Evolutionary conservation across 1,284 basidiomycete species (phyloP).

Genomic region (Marasmius oreades): DNA sequence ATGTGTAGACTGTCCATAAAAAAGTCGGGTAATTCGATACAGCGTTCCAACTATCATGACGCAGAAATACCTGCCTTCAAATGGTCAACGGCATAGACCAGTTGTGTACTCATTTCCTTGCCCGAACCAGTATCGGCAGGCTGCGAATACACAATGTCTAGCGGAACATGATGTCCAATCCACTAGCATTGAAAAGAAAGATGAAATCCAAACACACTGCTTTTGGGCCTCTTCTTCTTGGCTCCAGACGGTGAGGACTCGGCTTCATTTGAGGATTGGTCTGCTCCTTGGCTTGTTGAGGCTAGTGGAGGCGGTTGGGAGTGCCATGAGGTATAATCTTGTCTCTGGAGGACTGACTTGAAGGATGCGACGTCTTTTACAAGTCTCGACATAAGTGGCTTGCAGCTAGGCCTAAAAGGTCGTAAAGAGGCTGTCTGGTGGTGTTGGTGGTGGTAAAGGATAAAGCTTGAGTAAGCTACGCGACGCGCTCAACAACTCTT

Average conservation of each 20-base stretch:
- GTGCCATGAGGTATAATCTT: conserved; percentile 73
- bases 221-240: conserved; percentile 65
- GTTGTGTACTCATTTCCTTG: conserved; percentile 80
- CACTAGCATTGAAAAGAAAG: conserved; percentile 8
- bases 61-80: conserved; percentile 51
- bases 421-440: background rate
- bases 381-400: conserved; percentile 52
- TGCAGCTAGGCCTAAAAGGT: background rate
- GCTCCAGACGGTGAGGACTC: conserved; percentile 33
- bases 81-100: conserved; percentile 80
- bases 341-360: conserved; percentile 56
- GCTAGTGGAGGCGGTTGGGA: conserved; percentile 45
- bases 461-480: background rate
- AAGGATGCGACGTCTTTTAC: conserved; percentile 64
- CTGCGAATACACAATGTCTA: conserved; percentile 79
- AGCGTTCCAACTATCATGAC: background rate
- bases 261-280: conserved; percentile 21
- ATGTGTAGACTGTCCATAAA: conserved; percentile 49
- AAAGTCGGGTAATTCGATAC: background rate
- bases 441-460: background rate
- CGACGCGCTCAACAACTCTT: background rate
- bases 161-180: conserved; percentile 16
- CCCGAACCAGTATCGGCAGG: conserved; percentile 82
- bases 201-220: conserved; percentile 43
- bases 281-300: conserved; percentile 16